Evolutionary conservation across 2,329 filamentous ascomycete species (phyloP), one percentile per base, ranked within the genome.

Genomic region (Fusarium austroafricanum): DNA sequence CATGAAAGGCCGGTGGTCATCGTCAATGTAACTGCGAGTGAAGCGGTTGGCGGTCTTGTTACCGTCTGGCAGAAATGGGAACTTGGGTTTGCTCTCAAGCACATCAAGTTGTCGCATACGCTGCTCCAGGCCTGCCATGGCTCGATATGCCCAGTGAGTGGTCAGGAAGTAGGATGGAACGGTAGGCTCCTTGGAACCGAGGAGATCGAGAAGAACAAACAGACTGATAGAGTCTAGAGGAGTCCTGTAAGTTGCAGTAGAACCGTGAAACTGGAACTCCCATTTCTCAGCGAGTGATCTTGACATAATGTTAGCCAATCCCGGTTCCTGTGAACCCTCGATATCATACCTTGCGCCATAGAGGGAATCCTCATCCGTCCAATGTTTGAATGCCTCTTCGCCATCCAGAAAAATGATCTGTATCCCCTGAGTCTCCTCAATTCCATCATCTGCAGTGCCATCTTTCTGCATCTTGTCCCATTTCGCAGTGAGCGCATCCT

Each of bases 1-100:
- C 84, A 98, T 89, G 73, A 99, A 99, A 1, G 96, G 96, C 7
- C 97, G 78, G 77, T 99, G 96, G 75, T 99, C 96, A 76, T 99
- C 96, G 66, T 89, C 84, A 11, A 97, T 87, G 61, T 79, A 88
- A 44, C 77, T 83, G 54, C 75, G 76, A 40, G 65, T 79, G 73
- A 92, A 85, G 33, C 81, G 77, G 47, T 82, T 75, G 2, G 77
- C 65, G 23, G 75, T 76, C 77, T 90, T 92, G 20, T 83, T 80
- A 2, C 81, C 75, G 40, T 96, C 90, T 9, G 85, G 81, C 6
- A 97, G 81, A 75, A 97, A 97, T 1, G 79, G 76, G 2, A 45
- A 42, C 3, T 29, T 53, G 1, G 86, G 75, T 61, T 80, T 77
- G 35, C 90, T 89, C 75, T 92, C 89, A 64, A 95, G 87, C 33